Evolutionary conservation across 1,139 yeast species (phyloP).

Genomic region (Taiozyma sp.): DNA sequence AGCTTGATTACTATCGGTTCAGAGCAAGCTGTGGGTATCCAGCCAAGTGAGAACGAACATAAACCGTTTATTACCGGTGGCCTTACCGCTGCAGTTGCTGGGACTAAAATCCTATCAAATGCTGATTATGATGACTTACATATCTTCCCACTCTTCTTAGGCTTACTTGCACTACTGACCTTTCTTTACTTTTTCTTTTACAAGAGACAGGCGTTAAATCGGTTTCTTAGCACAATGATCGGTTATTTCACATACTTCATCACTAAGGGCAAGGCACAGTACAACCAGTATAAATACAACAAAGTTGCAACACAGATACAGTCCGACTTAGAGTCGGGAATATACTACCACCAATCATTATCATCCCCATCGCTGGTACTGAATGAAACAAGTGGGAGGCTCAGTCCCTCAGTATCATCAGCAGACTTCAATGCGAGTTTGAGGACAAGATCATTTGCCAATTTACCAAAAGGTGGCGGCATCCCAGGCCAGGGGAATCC

Average conservation of each 20-base stretch:
- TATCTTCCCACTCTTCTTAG: conserved; percentile 8
- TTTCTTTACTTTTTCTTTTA: conserved; percentile 12
- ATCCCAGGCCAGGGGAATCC: not conserved
- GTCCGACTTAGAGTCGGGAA: conserved; percentile 21
- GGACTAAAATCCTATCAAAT: conserved; percentile 1
- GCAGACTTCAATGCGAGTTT: conserved; percentile 12
- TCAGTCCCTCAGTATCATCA: conserved; percentile 18
- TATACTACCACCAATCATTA: conserved; percentile 1
- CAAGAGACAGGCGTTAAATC: conserved; percentile 10
- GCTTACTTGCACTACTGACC: conserved; percentile 2
- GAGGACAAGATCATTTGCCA: conserved; percentile 23
- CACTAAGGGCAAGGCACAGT: conserved; percentile 11
- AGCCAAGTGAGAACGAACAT: conserved; percentile 44
- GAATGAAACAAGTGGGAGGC: conserved; percentile 15
- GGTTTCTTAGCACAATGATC: conserved; percentile 6
- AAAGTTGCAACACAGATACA: conserved; percentile 17
- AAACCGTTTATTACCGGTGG: conserved; percentile 21
- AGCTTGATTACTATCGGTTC: conserved; percentile 37
- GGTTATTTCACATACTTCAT: conserved; percentile 8
- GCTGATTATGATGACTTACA: conserved; percentile 7
- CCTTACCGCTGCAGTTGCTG: not conserved
- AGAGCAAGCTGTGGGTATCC: conserved; percentile 37
- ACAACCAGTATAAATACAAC: conserved; percentile 16
- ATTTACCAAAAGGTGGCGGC: conserved; percentile 10
- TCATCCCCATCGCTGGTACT: not conserved